These are phyloP conservation scores for Takakia lepidozioides DNA, from an alignment of 225 moss, liverwort and hornwort genomes.

Conservation along the genomic window DNA sequence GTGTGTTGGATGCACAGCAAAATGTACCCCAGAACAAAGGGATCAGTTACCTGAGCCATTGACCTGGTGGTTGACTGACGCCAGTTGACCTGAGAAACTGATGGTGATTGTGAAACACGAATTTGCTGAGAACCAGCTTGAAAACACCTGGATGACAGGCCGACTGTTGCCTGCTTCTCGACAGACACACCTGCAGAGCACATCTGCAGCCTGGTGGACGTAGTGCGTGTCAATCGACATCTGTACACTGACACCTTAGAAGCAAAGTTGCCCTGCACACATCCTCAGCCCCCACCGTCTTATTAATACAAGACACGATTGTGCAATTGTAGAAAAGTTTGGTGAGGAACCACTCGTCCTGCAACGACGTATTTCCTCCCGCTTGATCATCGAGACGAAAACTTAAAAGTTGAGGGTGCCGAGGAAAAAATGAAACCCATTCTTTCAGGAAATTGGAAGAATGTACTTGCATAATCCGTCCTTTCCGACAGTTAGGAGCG, in stretches of 20 bases:
- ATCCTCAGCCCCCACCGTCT: too few relatives aligned
- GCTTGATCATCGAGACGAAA: too few relatives aligned
- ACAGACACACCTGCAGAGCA: constrained; percentile 4
- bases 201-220: constrained; percentile 21
- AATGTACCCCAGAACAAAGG: not conserved
- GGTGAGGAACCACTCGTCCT: too few relatives aligned
- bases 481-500: too few relatives aligned
- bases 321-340: too few relatives aligned
- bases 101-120: constrained; percentile 14
- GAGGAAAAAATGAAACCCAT: too few relatives aligned
- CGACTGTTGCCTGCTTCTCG: constrained; percentile 14
- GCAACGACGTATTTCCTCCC: too few relatives aligned
- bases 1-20: not conserved
- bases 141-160: constrained; percentile 38
- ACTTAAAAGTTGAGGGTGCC: too few relatives aligned
- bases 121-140: constrained; percentile 30
- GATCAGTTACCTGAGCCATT: constrained; percentile 26
- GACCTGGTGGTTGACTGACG: constrained; percentile 28
- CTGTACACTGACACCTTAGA: constrained; percentile 44
- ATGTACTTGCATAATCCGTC: too few relatives aligned
- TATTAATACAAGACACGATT: too few relatives aligned
- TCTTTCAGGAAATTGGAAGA: too few relatives aligned
- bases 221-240: constrained; percentile 25
- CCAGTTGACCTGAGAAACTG: constrained; percentile 15
- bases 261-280: constrained; percentile 47